A percentile compares a stretch with the other conserved stretches of the same genome.
Conservation (phyloP, 768 basidiomycete genomes). For the Pleurotus eryngii region DNA sequence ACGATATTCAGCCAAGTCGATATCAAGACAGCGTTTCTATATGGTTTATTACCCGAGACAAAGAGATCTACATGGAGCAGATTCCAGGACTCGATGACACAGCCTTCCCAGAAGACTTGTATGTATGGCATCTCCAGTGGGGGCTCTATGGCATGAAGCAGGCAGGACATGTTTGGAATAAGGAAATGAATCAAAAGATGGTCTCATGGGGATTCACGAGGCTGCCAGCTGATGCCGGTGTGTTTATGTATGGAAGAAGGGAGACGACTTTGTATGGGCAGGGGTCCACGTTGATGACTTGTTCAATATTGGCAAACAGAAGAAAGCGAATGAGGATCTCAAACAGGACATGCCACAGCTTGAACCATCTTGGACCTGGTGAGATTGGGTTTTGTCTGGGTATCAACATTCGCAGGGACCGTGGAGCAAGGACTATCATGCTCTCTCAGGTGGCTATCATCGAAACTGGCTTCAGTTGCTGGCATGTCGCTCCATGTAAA, state of each 20-base stretch:
- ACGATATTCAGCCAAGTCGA: slow-evolving; percentile 37
- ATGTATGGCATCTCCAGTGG: background rate
- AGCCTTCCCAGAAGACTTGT: slow-evolving; percentile 17
- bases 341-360: slow-evolving; percentile 21
- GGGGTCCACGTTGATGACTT: slow-evolving; percentile 35
- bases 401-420: slow-evolving; percentile 30
- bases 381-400: slow-evolving; percentile 29
- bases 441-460: slow-evolving; percentile 26
- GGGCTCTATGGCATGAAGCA: slow-evolving; percentile 33
- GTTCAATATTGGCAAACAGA: slow-evolving; percentile 15
- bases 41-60: slow-evolving; percentile 26
- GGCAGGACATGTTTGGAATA: slow-evolving; percentile 27
- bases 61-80: slow-evolving; percentile 32
- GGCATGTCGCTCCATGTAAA: slow-evolving; percentile 14
- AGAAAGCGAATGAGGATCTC: slow-evolving; percentile 13
- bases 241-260: slow-evolving; percentile 20
- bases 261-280: slow-evolving; percentile 19
- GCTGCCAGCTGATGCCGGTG: slow-evolving; percentile 26
- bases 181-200: slow-evolving; percentile 25
- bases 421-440: slow-evolving; percentile 10
- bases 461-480: slow-evolving; percentile 15
- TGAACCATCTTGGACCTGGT: slow-evolving; percentile 34
- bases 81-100: slow-evolving; percentile 22
- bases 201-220: slow-evolving; percentile 25
- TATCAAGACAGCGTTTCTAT: slow-evolving; percentile 37